These are phyloP conservation scores for Asclepias syriaca DNA, from an alignment of 257 asterid species.

Conservation along the genomic window DNA sequence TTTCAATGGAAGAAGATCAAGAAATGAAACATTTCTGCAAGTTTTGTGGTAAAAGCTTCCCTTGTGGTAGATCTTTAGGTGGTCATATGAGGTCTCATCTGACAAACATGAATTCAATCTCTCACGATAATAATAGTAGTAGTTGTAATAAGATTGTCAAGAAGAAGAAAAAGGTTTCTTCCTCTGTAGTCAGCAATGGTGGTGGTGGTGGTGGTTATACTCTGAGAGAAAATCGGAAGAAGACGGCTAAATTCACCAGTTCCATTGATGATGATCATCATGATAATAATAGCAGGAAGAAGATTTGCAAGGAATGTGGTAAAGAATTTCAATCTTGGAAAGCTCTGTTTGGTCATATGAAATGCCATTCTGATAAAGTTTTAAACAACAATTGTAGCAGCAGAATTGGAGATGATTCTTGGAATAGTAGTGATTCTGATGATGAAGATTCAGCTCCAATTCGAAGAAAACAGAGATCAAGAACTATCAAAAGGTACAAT, in stretches of 20 bases:
- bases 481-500: slow-evolving; percentile 57
- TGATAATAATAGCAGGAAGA: slow-evolving; percentile 32
- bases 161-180: slow-evolving; percentile 56
- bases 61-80: slow-evolving; percentile 61
- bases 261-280: slow-evolving; percentile 29
- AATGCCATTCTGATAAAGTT: slow-evolving; percentile 58
- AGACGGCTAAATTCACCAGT: slow-evolving; percentile 25
- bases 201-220: not conserved
- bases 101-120: too few relatives aligned
- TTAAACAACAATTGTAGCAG: slow-evolving; percentile 10
- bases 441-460: slow-evolving; percentile 34
- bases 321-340: slow-evolving; percentile 70
- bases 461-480: slow-evolving; percentile 54
- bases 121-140: too few relatives aligned
- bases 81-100: slow-evolving; percentile 91
- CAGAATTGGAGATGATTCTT: slow-evolving; percentile 36
- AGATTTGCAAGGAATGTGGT: slow-evolving; percentile 72
- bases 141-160: slow-evolving; percentile 20
- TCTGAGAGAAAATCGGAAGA: slow-evolving; percentile 34
- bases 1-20: slow-evolving; percentile 37
- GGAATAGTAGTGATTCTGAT: slow-evolving; percentile 47
- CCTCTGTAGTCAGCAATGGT: slow-evolving; percentile 20
- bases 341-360: slow-evolving; percentile 90
- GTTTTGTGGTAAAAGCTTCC: slow-evolving; percentile 59
- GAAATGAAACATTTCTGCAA: slow-evolving; percentile 52